Base-by-base conservation (phyloP, 177 flowering plant genomes). In the Vitis hybrid region DNA sequence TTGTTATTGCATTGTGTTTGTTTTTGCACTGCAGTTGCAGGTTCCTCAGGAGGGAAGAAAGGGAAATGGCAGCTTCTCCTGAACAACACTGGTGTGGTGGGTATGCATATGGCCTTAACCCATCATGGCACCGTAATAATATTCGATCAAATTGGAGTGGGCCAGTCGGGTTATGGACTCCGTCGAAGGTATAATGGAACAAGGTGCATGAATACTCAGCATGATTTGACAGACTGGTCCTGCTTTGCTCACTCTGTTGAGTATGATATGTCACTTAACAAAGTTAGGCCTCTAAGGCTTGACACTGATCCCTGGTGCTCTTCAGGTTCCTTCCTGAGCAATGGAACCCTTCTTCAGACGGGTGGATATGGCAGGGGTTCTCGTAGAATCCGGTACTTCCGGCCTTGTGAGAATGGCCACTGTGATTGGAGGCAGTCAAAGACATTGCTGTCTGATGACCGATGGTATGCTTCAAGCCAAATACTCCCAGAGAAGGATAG, bases 241-340 rank as follows among this genome's bases (percentile, higher is more conserved):
- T 91, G 97, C 70, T 86, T 77, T 71, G 97, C 90, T 51, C 97
- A 91, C 67, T 89, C 93, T 3, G 78, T 91, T 9, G 91, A 86
- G 79, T 91, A 89, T 49, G 65, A 79, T 53, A 67, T 91, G 13
- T 48, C 54, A 1, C 12, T 27, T 24, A 88, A 86, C 71, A 70
- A 68, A 8, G 60, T 86, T 24, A 78, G 91, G 65, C 83, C 92
- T 2, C 65, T 89, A 46, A 66, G 62, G 17, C 71, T 88, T 21
- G 55, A 70, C 18, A 83, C 87, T 14, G 90, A 89, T 66, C 67
- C 93, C 3, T 89, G 88, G 90, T 86, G 88, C 69, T 89, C 96
- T 32, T 87, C 93, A 1, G 92, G 93, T 3, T 63, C 90, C n/a
- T 77, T 87, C 77, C 46, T 85, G 70, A 79, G 83, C 76, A 78